These are phyloP conservation scores for Aspergillus sclerotialis DNA, from an alignment of 2,329 filamentous ascomycete genomes.

Conservation along the genomic window DNA sequence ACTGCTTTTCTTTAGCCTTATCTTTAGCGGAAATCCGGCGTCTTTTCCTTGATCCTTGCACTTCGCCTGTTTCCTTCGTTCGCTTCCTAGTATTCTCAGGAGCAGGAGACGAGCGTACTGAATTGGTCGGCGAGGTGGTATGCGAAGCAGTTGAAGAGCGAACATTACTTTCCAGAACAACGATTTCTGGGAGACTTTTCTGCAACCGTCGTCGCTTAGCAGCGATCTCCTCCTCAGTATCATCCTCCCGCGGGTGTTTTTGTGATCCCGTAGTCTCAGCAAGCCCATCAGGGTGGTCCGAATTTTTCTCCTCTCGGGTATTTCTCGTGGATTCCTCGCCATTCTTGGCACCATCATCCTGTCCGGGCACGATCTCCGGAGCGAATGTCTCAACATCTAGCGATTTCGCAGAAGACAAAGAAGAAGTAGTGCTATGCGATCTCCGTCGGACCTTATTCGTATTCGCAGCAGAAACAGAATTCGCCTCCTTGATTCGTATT, in stretches of 20 bases:
- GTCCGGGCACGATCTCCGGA: slow-evolving; percentile 13
- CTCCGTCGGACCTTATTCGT: slow-evolving; percentile 12
- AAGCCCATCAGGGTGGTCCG: slow-evolving; percentile 5
- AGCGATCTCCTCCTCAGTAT: slow-evolving; percentile 20
- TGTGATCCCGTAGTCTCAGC: slow-evolving; percentile 19
- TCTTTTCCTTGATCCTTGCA: too few species aligned
- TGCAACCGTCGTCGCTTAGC: slow-evolving; percentile 20
- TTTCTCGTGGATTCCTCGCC: slow-evolving; percentile 19
- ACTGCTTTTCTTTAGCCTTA: too few species aligned
- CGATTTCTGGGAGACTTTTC: slow-evolving; percentile 13
- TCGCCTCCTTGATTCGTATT: slow-evolving; percentile 9
- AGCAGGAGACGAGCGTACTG: slow-evolving; percentile 7
- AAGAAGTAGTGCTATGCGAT: slow-evolving; percentile 27
- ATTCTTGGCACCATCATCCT: too few species aligned
- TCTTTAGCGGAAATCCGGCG: too few species aligned
- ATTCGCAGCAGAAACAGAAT: slow-evolving; percentile 2
- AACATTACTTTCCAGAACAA: slow-evolving; percentile 18
- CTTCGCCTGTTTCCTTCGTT: too few species aligned
- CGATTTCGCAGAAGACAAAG: slow-evolving; percentile 34
- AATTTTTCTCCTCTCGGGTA: slow-evolving; percentile 14
- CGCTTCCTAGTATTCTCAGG: background rate
- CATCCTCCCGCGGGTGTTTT: slow-evolving; percentile 21
- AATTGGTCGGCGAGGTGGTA: slow-evolving; percentile 6
- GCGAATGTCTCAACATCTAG: slow-evolving; percentile 26
- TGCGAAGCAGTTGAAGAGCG: slow-evolving; percentile 16